Percentiles rank a stretch among this genome's conserved stretches.
Evolutionary conservation across 73 alveolate genomes (phyloP).

Genomic region (Paramecium sexaurelia): DNA sequence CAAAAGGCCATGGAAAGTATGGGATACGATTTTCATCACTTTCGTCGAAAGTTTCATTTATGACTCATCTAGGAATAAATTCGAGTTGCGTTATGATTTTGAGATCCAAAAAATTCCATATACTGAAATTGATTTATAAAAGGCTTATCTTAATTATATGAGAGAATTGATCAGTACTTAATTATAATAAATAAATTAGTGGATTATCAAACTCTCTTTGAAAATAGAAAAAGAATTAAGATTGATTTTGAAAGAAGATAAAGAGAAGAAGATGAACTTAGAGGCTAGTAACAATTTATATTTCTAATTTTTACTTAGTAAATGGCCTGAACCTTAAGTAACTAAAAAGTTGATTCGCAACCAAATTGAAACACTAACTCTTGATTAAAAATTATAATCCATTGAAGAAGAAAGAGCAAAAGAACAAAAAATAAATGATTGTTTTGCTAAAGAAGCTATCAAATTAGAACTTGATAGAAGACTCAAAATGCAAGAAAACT

Average conservation of each 20-base stretch:
- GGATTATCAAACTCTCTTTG: background rate
- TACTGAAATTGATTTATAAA: background rate
- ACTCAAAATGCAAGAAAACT: background rate
- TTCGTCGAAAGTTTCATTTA: background rate
- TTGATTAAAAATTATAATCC: background rate
- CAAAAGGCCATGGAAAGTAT: background rate
- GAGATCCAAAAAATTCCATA: conserved; percentile 12
- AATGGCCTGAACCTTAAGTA: background rate
- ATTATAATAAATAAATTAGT: background rate
- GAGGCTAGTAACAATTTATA: background rate
- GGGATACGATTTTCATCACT: background rate
- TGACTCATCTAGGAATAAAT: background rate
- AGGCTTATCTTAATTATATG: background rate
- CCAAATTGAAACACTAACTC: background rate
- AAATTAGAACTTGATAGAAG: background rate
- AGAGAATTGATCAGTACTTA: background rate
- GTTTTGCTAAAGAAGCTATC: conserved; percentile 17
- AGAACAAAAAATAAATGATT: background rate
- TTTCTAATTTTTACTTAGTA: background rate
- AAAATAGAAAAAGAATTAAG: background rate
- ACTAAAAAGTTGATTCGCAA: background rate
- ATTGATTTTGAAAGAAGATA: background rate
- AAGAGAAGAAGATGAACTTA: background rate
- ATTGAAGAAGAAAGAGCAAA: background rate
- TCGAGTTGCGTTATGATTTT: conserved; percentile 8